Evolutionary conservation across 208 protist genomes (phyloP).

Genomic region (Crithidia bombi): DNA sequence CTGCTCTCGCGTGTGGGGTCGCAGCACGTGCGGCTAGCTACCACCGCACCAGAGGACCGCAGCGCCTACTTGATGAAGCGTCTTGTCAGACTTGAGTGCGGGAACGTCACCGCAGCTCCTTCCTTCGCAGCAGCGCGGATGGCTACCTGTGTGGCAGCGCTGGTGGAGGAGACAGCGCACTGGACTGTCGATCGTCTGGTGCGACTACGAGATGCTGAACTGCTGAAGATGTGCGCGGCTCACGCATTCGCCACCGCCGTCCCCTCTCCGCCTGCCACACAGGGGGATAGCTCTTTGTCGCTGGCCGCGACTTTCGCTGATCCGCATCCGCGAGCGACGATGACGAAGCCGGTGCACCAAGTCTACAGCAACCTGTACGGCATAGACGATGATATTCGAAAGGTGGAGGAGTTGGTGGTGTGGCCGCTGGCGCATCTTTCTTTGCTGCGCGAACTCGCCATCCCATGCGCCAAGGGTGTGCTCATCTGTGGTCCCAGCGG

Average conservation of each 20-base stretch:
- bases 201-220: slow-evolving; percentile 8
- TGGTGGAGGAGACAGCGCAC: slow-evolving; percentile 34
- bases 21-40: slow-evolving; percentile 38
- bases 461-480: slow-evolving; percentile 70
- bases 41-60: slow-evolving; percentile 37
- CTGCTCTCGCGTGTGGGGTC: slow-evolving; percentile 19
- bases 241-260: neutral
- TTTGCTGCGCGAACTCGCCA: slow-evolving; percentile 38
- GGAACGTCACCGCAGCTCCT: slow-evolving; percentile 9
- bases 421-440: slow-evolving; percentile 75
- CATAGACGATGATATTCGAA: slow-evolving; percentile 46
- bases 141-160: neutral
- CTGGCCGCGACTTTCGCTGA: neutral
- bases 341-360: neutral
- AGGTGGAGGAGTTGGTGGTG: slow-evolving; percentile 76
- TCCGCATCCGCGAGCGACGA: neutral
- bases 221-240: slow-evolving; percentile 13
- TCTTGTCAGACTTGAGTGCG: neutral
- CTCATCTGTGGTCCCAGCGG: slow-evolving; percentile 84
- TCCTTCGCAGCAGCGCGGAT: neutral
- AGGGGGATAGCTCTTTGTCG: neutral
- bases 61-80: slow-evolving; percentile 25
- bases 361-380: slow-evolving; percentile 69
- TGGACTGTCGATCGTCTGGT: slow-evolving; percentile 21
- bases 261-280: neutral